Evolutionary conservation across 2,329 filamentous ascomycete genomes (phyloP), one percentile per base, ranked within the genome.

Genomic region (Epichloe brachyelytri): DNA sequence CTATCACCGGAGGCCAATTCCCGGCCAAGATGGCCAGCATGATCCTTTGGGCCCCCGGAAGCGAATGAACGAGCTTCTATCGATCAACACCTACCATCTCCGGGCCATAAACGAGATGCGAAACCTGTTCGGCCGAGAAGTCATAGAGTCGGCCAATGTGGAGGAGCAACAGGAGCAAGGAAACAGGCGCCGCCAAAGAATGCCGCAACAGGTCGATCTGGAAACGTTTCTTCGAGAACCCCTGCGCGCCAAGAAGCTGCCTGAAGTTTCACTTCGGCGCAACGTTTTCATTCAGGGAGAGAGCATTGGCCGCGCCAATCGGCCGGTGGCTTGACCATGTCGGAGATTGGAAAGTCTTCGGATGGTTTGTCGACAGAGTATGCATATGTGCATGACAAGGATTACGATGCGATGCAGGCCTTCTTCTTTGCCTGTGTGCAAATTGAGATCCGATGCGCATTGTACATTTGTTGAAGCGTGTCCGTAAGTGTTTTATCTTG

Each of bases 31-130:
- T 52, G 55, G 15, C 41, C 54, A 30, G 46, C 51, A 19, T 49
- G 62, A 12, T 59, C 17, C 19, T 14, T 7, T 43, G 4, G 43
- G 33, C 20, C 38, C 51, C 3, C 38, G 48, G 15, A 53, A 26
- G 39, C 40, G 65, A 12, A 62, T 68, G 41, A 70, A 69, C 51
- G 60, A 68, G 33, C 67, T 78, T 4, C 64, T 80, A 2, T 64
- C 68, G 33, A 71, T 79, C 59, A 76, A 77, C 58, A 79, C 83
- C 0, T 78, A 86, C 57, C 80, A 89, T 58, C 77, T 98, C 11
- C 90, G 91, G 63, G 87, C 87, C 7, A 75, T 84, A 37, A 95
- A 95, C 61, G 93, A 98, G 70, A 96, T 98, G 88, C 84, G 76
- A 48, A 71, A 69, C 33, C 65, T 81, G 2, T 82, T 76, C 64